Evolutionary conservation across 2,329 filamentous ascomycete species (phyloP).

Genomic region (Claviceps fusiformis): DNA sequence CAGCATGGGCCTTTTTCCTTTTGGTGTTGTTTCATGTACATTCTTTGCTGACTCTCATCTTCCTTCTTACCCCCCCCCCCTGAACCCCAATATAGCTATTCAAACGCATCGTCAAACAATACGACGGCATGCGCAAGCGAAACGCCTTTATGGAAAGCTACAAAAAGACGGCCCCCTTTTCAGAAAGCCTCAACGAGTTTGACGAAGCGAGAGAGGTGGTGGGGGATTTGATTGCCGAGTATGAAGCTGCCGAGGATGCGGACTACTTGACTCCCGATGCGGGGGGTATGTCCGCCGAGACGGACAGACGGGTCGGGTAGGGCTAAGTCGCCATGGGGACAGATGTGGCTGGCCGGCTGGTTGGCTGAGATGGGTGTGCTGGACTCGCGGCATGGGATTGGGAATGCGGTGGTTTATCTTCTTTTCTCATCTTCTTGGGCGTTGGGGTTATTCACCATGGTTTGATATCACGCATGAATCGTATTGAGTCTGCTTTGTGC

Average conservation of each 20-base stretch:
- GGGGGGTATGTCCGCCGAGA: slow-evolving; percentile 38
- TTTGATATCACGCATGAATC: no score
- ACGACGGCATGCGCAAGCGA: slow-evolving; percentile 86
- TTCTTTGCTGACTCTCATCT: neutral
- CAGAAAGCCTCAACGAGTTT: slow-evolving; percentile 85
- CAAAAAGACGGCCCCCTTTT: slow-evolving; percentile 88
- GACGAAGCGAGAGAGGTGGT: slow-evolving; percentile 91
- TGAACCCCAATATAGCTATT: slow-evolving; percentile 45
- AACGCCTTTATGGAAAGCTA: slow-evolving; percentile 96
- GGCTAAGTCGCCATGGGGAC: no score
- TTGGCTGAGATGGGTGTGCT: no score
- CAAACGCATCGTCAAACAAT: slow-evolving; percentile 83
- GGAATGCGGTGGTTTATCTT: no score
- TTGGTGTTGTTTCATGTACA: neutral
- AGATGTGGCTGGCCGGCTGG: no score
- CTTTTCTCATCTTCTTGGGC: no score
- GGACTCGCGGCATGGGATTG: no score
- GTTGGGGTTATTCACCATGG: no score
- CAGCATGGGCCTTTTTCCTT: neutral
- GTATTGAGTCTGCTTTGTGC: no score
- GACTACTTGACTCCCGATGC: slow-evolving; percentile 74
- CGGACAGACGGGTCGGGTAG: slow-evolving; percentile 33
- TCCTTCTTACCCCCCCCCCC: neutral
- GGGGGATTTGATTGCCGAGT: slow-evolving; percentile 80
- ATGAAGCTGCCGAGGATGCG: slow-evolving; percentile 84